phyloP scores from a whole-genome alignment of 306 rosid species.

The Quercus rubra region DNA sequence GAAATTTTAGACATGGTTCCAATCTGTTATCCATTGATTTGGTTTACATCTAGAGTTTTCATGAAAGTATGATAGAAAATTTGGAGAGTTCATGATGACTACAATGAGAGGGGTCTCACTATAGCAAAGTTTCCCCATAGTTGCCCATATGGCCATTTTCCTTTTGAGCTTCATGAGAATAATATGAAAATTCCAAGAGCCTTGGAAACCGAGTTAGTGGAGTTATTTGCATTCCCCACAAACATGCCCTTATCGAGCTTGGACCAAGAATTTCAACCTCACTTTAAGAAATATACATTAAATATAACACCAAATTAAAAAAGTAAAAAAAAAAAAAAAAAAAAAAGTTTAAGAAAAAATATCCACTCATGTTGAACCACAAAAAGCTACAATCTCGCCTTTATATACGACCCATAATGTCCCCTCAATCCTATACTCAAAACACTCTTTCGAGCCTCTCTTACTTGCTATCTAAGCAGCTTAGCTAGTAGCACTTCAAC shows the following conservation, averaged over 20 bases:
- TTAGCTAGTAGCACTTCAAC: slow-evolving; percentile 1
- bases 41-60: neutral
- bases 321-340: neutral
- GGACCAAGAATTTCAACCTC: slow-evolving; percentile 58
- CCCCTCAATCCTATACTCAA: slow-evolving; percentile 41
- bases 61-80: neutral
- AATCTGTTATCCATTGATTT: neutral
- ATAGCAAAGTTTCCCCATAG: neutral
- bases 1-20: neutral
- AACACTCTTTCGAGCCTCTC: slow-evolving; percentile 21
- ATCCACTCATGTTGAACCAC: slow-evolving; percentile 20
- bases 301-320: neutral
- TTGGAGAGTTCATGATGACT: neutral
- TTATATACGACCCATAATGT: slow-evolving; percentile 73
- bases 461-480: neutral
- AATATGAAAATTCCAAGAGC: slow-evolving; percentile 78
- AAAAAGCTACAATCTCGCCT: slow-evolving; percentile 61
- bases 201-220: slow-evolving; percentile 94
- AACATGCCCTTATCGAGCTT: slow-evolving; percentile 69
- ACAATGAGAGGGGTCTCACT: neutral
- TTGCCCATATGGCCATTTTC: neutral
- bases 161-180: slow-evolving; percentile 27
- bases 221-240: slow-evolving; percentile 81
- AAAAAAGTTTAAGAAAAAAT: neutral
- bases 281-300: slow-evolving; percentile 14